Evolutionary conservation across 2,329 filamentous ascomycete genomes (phyloP), one percentile per base, ranked within the genome.

Genomic region (Scytalidium lignicola): DNA sequence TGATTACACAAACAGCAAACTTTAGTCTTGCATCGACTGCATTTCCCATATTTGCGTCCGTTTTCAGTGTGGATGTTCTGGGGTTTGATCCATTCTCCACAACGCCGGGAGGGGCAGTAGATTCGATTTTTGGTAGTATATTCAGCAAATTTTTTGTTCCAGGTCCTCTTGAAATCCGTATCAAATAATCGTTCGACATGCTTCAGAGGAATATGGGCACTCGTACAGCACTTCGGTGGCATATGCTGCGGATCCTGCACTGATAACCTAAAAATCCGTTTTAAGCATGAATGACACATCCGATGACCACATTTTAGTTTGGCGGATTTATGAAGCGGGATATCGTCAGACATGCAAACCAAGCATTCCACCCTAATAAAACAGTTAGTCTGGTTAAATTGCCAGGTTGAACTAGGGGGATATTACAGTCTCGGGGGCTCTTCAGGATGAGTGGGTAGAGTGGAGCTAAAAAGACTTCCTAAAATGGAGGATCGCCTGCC

Each of bases 61-160:
- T 74, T 72, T 42, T 79, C 75, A 50, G 74, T 75, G 51, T 78
- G 76, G 42, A 90, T 85, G 59, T 86, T 76, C 18, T 75, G 77
- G 2, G 88, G 87, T 58, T 81, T 83, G 65, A 95, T 91, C 85
- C 85, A 90, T 62, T 88, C 80, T 21, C 86, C 86, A 60, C 90
- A 96, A 41, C 77, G 76, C 46, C 76, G 75, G 1, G 75, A 75
- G 0, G 89, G 87, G 58, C 90, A 95, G 65, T 92, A 92, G 29
- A 91, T 74, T 41, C 86, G 81, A 62, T 88, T 88, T 45, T 78
- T 80, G 1, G 85, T 84, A 3, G 85, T 85, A 59, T 81, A 88
- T 63, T 95, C 88, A 58, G 83, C 74, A 61, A 85, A 93, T 61
- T 90, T 92, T 50, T 77, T 78, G 64, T 93, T 92, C 88, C 89